Percentiles rank a stretch among this genome's conserved stretches.
These are phyloP conservation scores for Leishmania tropica DNA, from an alignment of 208 protist species.

Conservation along the genomic window DNA sequence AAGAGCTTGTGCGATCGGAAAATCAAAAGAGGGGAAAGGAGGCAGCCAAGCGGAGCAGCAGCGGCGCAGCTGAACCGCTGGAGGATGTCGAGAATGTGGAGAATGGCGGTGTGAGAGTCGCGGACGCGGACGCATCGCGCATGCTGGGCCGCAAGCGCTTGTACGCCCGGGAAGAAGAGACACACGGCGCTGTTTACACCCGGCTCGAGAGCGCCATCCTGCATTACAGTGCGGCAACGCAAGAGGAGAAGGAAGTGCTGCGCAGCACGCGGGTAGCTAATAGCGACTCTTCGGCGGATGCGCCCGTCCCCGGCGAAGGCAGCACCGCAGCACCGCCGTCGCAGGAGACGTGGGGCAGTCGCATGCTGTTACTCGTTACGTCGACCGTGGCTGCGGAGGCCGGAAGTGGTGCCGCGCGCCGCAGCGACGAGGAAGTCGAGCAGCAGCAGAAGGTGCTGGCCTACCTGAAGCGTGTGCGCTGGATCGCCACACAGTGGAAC, in stretches of 20 bases:
- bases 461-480: constrained; percentile 66
- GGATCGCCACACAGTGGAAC: constrained; percentile 55
- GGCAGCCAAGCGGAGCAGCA: not conserved
- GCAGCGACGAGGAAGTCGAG: constrained; percentile 24
- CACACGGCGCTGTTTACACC: constrained; percentile 26
- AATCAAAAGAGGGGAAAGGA: not conserved
- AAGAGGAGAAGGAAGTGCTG: constrained; percentile 27
- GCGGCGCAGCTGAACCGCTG: not conserved
- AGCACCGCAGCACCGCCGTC: not conserved
- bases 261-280: constrained; percentile 7
- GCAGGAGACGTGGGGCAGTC: constrained; percentile 23
- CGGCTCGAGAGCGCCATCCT: constrained; percentile 21
- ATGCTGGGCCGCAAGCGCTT: constrained; percentile 18
- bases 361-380: constrained; percentile 30
- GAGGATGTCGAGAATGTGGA: not conserved
- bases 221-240: constrained; percentile 20
- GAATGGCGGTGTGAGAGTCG: not conserved
- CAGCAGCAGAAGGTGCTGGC: constrained; percentile 45
- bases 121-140: constrained; percentile 15
- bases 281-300: not conserved
- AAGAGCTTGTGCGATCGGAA: not conserved
- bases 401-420: not conserved
- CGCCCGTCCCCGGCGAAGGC: not conserved
- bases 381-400: constrained; percentile 3
- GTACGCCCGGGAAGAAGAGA: constrained; percentile 13